A percentile compares a stretch with the other conserved stretches of the same genome.
Conservation (phyloP, 2,329 filamentous ascomycete species). For the Dothistroma septosporum region DNA sequence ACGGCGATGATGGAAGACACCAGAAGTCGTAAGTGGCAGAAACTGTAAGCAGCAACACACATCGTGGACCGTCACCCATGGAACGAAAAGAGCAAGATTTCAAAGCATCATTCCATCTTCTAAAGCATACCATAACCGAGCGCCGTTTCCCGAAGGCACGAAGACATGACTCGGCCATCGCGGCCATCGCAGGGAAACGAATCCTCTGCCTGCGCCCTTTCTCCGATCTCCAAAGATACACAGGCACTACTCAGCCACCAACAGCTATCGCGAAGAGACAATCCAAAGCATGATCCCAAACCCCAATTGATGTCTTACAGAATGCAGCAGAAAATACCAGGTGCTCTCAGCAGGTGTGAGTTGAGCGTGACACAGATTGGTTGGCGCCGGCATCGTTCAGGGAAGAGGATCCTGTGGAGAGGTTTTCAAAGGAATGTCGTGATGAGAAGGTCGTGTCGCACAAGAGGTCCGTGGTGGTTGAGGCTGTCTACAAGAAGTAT, state of each 20-base stretch:
- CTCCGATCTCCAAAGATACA: not conserved
- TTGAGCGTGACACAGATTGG: conserved; percentile 16
- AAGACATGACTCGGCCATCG: not conserved
- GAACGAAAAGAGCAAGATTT: not conserved
- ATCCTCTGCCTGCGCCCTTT: not conserved
- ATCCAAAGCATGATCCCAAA: not conserved
- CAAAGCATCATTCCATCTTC: not conserved
- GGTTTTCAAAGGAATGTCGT: conserved; percentile 6
- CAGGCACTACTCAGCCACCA: not conserved
- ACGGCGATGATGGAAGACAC: conserved; percentile 36
- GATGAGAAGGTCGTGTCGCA: conserved; percentile 6
- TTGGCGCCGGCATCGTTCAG: conserved; percentile 12
- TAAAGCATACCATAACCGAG: not conserved
- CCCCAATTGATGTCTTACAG: not conserved
- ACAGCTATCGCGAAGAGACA: not conserved
- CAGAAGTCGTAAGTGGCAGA: conserved; percentile 25
- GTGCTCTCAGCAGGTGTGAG: conserved; percentile 8
- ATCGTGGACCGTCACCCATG: not conserved
- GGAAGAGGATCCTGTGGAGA: conserved; percentile 14
- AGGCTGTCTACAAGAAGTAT: conserved; percentile 15
- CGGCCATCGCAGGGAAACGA: not conserved
- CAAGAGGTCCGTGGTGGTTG: not conserved
- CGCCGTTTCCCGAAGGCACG: not conserved
- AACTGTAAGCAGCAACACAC: not conserved
- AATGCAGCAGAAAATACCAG: conserved; percentile 11